These are phyloP conservation scores for Phytophthora litchii DNA, from an alignment of 352 stramenopile genomes.

Conservation along the genomic window DNA sequence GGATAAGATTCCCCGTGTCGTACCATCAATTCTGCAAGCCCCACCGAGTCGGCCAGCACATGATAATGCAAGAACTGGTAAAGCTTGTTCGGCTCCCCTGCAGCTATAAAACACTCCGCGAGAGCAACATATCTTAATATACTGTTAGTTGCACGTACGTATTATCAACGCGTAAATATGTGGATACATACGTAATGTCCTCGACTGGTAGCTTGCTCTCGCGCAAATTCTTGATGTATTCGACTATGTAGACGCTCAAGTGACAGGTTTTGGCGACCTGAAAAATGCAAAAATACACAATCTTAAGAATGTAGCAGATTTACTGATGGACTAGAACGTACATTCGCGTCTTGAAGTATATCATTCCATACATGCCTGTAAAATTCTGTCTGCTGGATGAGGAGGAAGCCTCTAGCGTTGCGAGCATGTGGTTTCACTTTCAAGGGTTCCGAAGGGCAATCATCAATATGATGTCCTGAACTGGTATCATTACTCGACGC, in stretches of 20 bases:
- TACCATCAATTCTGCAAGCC: conserved; percentile 63
- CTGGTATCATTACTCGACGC: conserved; percentile 4
- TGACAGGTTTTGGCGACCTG: conserved; percentile 45
- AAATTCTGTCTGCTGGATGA: conserved; percentile 69
- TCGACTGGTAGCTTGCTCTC: conserved; percentile 61
- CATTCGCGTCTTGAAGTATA: conserved; percentile 47
- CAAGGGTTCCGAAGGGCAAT: not conserved
- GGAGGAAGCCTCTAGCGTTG: conserved; percentile 50
- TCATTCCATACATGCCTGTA: conserved; percentile 56
- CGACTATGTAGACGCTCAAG: conserved; percentile 61
- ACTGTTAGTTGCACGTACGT: conserved; percentile 8
- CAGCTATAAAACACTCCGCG: conserved; percentile 54
- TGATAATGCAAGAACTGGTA: conserved; percentile 75
- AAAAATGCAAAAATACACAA: conserved; percentile 7
- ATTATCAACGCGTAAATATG: not conserved
- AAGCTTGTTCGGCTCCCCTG: conserved; percentile 50
- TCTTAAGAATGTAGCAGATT: conserved; percentile 4
- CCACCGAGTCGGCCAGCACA: conserved; percentile 57
- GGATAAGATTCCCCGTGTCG: conserved; percentile 25
- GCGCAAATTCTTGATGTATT: conserved; percentile 70
- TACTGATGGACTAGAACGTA: conserved; percentile 24
- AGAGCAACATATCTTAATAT: conserved; percentile 56
- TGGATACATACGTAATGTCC: conserved; percentile 54
- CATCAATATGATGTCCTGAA: not conserved
- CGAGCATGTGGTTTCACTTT: conserved; percentile 19